A percentile compares a stretch with the other conserved stretches of the same genome.
These are phyloP conservation scores for Tuber microsphaerosporum DNA, from an alignment of 495 filamentous ascomycete genomes.

Conservation along the genomic window DNA sequence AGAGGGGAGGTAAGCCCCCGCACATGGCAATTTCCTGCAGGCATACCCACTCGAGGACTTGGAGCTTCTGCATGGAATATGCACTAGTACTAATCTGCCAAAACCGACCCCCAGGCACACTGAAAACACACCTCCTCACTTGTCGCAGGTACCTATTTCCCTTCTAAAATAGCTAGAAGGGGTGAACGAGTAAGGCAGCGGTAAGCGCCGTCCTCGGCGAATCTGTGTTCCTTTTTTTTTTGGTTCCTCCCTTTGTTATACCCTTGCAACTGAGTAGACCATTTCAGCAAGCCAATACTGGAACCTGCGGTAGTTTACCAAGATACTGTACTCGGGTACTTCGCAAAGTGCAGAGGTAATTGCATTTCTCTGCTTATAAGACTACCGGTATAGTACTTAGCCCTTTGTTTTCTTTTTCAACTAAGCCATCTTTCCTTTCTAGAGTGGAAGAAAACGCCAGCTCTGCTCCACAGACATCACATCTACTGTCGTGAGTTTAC, in stretches of 20 bases:
- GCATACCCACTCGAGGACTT: neutral
- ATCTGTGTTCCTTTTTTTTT: neutral
- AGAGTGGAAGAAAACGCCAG: neutral
- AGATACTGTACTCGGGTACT: neutral
- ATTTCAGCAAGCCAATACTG: neutral
- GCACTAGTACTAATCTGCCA: neutral
- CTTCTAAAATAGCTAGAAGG: neutral
- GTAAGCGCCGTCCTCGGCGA: neutral
- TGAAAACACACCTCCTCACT: neutral
- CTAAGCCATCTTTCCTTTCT: neutral
- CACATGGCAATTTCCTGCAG: neutral
- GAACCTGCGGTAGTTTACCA: neutral
- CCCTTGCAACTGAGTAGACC: neutral
- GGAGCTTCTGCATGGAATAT: neutral
- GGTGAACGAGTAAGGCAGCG: neutral
- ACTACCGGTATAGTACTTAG: neutral
- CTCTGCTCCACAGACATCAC: neutral
- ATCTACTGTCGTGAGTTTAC: neutral
- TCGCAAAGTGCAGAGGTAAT: neutral
- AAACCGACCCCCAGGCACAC: neutral
- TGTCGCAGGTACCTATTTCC: neutral
- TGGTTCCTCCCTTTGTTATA: neutral
- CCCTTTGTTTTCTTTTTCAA: neutral
- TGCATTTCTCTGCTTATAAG: neutral
- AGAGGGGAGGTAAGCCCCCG: neutral